These are phyloP conservation scores for Saccharomyces pastorianus DNA, from an alignment of 1,139 yeast species.

Conservation along the genomic window DNA sequence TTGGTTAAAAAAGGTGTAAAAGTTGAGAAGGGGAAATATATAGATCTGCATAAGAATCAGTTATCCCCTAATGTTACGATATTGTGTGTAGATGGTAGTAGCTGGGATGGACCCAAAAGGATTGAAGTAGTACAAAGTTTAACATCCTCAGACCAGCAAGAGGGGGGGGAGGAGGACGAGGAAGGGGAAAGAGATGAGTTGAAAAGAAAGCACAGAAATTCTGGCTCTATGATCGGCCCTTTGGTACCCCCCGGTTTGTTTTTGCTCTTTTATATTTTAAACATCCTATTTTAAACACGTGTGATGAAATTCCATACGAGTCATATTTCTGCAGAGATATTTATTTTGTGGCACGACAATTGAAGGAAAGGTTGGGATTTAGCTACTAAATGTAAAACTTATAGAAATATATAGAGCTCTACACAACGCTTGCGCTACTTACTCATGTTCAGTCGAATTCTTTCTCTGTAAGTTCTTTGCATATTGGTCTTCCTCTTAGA, in stretches of 20 bases:
- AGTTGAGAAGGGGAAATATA: conserved; percentile 40
- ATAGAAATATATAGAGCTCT: too few relatives aligned
- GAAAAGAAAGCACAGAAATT: not conserved
- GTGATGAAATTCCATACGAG: too few relatives aligned
- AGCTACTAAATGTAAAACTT: too few relatives aligned
- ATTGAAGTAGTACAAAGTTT: not conserved
- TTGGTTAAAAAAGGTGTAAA: conserved; percentile 44
- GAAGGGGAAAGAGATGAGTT: not conserved
- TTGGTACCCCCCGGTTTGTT: not conserved
- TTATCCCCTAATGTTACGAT: conserved; percentile 13
- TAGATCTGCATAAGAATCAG: conserved; percentile 35
- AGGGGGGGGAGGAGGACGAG: not conserved
- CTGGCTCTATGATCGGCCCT: not conserved
- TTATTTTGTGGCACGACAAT: too few relatives aligned
- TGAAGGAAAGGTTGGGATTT: too few relatives aligned
- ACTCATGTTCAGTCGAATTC: not conserved
- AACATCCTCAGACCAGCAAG: not conserved
- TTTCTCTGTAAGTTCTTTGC: too few relatives aligned
- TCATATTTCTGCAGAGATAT: too few relatives aligned
- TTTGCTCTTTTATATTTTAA: not conserved
- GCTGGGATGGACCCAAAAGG: not conserved
- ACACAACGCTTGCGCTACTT: too few relatives aligned
- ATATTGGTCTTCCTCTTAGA: too few relatives aligned
- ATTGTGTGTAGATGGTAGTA: conserved; percentile 15
- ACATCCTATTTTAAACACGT: not conserved